Percentiles rank a stretch among this genome's conserved stretches.
Conservation (phyloP, 75 land plant species). For the Pseudotsuga menziesii region DNA sequence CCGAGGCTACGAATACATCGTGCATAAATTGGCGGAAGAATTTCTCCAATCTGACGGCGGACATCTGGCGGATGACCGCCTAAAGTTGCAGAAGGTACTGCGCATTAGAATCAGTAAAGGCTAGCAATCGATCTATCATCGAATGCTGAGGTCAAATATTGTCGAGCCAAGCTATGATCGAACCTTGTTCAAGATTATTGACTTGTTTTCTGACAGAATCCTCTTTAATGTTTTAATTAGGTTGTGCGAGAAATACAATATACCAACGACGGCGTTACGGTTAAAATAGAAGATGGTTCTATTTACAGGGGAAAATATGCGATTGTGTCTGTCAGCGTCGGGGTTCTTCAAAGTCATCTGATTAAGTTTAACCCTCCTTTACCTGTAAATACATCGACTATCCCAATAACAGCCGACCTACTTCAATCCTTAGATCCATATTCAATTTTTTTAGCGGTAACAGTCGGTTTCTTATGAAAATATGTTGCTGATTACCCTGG, state of each 20-base stretch:
- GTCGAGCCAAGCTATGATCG: too few species aligned
- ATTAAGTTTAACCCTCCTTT: conserved; percentile 64
- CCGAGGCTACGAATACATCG: conserved; percentile 31
- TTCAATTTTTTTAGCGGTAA: too few species aligned
- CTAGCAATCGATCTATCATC: too few species aligned
- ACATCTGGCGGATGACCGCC: conserved; percentile 44
- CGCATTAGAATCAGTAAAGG: too few species aligned
- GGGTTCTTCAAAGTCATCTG: conserved; percentile 69
- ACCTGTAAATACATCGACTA: conserved; percentile 42
- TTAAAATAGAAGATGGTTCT: conserved; percentile 66
- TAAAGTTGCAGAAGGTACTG: conserved; percentile 56
- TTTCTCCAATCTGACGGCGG: conserved; percentile 42
- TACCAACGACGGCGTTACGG: conserved; percentile 30
- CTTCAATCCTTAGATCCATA: too few species aligned
- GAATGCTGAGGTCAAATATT: too few species aligned
- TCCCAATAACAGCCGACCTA: too few species aligned
- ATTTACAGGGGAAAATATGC: conserved; percentile 52
- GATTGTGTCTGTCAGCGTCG: conserved; percentile 68
- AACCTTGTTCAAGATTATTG: too few species aligned
- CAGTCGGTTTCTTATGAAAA: too few species aligned
- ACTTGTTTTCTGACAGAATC: too few species aligned
- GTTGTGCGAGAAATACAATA: conserved; percentile 55
- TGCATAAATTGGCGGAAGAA: conserved; percentile 52
- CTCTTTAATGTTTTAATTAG: conserved; percentile 13
- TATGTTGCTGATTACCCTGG: too few species aligned